These are phyloP conservation scores for Myochromella boudieri DNA, from an alignment of 768 basidiomycete species.

Conservation along the genomic window DNA sequence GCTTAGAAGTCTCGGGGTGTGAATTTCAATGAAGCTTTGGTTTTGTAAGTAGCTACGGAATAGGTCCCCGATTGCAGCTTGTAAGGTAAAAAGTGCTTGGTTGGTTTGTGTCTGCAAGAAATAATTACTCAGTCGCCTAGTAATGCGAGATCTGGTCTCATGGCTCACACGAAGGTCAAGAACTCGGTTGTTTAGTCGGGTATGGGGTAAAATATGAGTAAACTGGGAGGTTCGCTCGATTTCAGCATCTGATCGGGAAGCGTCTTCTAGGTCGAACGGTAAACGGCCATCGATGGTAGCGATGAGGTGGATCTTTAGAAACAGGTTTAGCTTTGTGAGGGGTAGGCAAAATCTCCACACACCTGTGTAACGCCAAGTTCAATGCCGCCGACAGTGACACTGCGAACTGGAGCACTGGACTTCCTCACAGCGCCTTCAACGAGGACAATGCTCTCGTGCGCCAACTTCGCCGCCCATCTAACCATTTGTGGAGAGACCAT, in stretches of 20 bases:
- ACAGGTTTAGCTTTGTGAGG: constrained; percentile 4
- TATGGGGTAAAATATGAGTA: constrained; percentile 86
- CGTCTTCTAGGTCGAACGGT: constrained; percentile 93
- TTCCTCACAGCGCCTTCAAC: constrained; percentile 83
- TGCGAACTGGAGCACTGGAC: constrained; percentile 82
- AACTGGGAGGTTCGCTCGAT: constrained; percentile 61
- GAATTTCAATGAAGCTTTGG: constrained; percentile 89
- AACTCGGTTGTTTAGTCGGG: constrained; percentile 91
- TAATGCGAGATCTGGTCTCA: background rate
- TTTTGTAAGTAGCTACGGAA: constrained; percentile 81
- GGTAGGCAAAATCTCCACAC: too few species aligned
- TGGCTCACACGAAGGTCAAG: constrained; percentile 84
- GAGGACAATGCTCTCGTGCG: constrained; percentile 88
- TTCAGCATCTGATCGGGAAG: constrained; percentile 78
- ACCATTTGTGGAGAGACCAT: constrained; percentile 96
- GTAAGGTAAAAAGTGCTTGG: constrained; percentile 92
- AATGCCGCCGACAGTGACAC: constrained; percentile 81
- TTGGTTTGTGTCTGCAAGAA: constrained; percentile 90
- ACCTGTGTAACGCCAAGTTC: constrained; percentile 88
- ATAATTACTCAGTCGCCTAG: constrained; percentile 5
- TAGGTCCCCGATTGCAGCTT: constrained; percentile 82
- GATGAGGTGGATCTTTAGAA: constrained; percentile 70
- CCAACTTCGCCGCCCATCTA: constrained; percentile 80
- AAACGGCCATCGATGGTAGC: constrained; percentile 77
- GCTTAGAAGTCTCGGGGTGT: constrained; percentile 95